Evolutionary conservation across 73 alveolate genomes (phyloP).

Genomic region (Tetrahymena elliotti): DNA sequence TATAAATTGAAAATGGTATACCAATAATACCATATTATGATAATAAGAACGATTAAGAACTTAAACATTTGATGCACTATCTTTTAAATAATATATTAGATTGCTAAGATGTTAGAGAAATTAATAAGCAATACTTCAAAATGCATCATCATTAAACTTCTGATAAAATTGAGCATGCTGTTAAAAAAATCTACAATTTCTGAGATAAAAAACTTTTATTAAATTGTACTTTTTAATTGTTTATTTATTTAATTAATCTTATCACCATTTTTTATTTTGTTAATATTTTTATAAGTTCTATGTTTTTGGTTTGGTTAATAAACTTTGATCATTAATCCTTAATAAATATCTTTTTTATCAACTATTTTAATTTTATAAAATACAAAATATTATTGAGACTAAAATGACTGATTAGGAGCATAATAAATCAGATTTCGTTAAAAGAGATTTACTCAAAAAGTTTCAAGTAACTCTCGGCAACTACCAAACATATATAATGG

Average conservation of each 20-base stretch:
- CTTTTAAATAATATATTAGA: neutral
- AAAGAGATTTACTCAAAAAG: neutral
- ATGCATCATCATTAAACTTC: neutral
- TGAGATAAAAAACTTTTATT: neutral
- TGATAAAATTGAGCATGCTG: neutral
- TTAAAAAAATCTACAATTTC: neutral
- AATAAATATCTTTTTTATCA: neutral
- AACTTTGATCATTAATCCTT: neutral
- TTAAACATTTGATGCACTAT: neutral
- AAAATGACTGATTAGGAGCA: neutral
- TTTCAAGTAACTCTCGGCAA: neutral
- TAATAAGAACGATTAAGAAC: slow-evolving; percentile 23
- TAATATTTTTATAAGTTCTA: too few relatives aligned
- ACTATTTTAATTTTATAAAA: too few relatives aligned
- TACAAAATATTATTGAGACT: neutral
- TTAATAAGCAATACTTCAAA: neutral
- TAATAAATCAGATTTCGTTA: neutral
- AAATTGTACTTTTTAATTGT: neutral
- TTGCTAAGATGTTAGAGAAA: neutral
- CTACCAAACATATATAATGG: neutral
- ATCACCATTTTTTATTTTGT: neutral
- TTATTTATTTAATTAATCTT: neutral
- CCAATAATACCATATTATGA: slow-evolving; percentile 29
- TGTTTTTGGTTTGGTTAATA: neutral
- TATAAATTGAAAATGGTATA: slow-evolving; percentile 18